Percentiles rank a stretch among this genome's conserved stretches.
Evolutionary conservation across 768 basidiomycete genomes (phyloP).

Genomic region (Naganishia antarctica): DNA sequence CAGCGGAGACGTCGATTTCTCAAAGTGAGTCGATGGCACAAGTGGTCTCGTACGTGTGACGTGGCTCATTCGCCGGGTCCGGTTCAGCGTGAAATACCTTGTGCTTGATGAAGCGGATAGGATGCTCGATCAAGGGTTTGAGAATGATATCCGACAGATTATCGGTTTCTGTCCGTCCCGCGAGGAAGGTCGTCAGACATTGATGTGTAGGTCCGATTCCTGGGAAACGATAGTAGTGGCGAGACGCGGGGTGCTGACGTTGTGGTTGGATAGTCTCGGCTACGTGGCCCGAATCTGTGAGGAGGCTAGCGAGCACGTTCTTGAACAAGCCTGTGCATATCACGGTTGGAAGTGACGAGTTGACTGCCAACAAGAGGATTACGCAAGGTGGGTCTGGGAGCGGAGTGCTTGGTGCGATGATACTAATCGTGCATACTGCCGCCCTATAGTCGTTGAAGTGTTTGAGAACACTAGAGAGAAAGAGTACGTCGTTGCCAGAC

Average conservation of each 20-base stretch:
- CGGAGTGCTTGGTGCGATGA: neutral
- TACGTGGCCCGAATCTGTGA: constrained; percentile 94
- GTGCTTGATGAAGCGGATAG: constrained; percentile 97
- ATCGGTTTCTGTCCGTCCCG: constrained; percentile 61
- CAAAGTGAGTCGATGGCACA: constrained; percentile 61
- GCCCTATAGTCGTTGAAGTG: constrained; percentile 81
- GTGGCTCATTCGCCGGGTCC: neutral
- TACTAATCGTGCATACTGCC: neutral
- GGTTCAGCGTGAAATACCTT: constrained; percentile 71
- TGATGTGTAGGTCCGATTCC: constrained; percentile 72
- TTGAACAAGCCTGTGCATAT: constrained; percentile 77
- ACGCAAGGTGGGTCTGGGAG: constrained; percentile 58
- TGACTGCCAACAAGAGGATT: constrained; percentile 90
- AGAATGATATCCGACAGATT: constrained; percentile 91
- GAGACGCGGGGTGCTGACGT: too few species aligned
- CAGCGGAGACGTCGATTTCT: constrained; percentile 77
- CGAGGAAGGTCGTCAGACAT: constrained; percentile 70
- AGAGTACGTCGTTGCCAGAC: constrained; percentile 59
- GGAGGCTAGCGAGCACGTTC: constrained; percentile 81
- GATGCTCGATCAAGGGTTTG: constrained; percentile 97
- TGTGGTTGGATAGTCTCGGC: constrained; percentile 94
- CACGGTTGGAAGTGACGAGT: constrained; percentile 90
- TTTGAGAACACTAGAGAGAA: constrained; percentile 78
- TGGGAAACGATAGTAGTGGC: too few species aligned
- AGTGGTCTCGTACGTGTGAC: neutral